Conservation (phyloP, 768 basidiomycete species). For the Asterophora parasitica region DNA sequence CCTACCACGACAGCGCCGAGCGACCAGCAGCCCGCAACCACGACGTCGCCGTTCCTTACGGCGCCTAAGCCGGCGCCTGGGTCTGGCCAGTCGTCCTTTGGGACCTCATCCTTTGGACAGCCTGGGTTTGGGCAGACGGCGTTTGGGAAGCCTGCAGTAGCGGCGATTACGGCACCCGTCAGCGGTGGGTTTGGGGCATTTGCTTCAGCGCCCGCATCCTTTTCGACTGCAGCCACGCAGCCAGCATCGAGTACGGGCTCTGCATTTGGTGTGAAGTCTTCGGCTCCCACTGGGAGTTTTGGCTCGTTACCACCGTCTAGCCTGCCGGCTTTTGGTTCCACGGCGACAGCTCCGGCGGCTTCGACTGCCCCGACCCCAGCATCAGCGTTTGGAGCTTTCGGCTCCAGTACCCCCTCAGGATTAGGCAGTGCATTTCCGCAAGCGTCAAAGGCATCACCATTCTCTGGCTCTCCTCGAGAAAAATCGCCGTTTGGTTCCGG, state of each 20-base stretch:
- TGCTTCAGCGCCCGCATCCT: constrained; percentile 11
- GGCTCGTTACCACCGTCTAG: constrained; percentile 19
- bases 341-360: constrained; percentile 1
- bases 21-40: constrained; percentile 3
- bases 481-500: constrained; percentile 2
- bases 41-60: constrained; percentile 1
- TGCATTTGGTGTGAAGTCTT: neutral
- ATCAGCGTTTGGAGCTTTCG: constrained; percentile 17
- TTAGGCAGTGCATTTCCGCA: constrained; percentile 16
- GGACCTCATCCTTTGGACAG: constrained; percentile 23
- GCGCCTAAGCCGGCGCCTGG: constrained; percentile 10
- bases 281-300: constrained; percentile 17
- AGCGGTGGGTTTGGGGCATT: constrained; percentile 33
- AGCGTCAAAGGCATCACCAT: constrained; percentile 6
- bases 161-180: constrained; percentile 8
- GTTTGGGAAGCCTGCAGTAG: constrained; percentile 33
- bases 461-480: neutral
- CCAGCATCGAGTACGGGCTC: neutral
- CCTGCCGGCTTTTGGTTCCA: constrained; percentile 25
- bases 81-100: constrained; percentile 16
- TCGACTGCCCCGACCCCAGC: neutral
- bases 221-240: constrained; percentile 3
- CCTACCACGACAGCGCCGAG: neutral
- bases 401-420: constrained; percentile 16
- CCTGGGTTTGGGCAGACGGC: constrained; percentile 31